phyloP scores from a whole-genome alignment of 331 rosid species.

The Spiraea crenata region DNA sequence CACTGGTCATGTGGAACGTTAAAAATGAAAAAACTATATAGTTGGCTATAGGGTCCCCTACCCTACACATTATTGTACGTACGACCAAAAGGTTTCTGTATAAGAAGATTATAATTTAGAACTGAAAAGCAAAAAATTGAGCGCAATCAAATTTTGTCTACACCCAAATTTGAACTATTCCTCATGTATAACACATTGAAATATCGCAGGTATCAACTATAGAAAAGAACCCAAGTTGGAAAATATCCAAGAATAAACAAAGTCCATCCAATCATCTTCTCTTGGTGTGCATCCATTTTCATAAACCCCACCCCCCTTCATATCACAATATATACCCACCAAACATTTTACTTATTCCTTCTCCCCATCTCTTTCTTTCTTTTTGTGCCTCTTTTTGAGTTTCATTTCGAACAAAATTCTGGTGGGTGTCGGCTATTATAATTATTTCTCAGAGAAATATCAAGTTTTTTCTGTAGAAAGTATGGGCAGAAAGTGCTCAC shows the following conservation, averaged over 20 bases:
- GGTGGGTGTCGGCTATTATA: too few relatives aligned
- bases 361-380: conserved; percentile 24
- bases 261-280: conserved; percentile 58
- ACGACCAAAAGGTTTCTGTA: conserved; percentile 23
- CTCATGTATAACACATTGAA: too few relatives aligned
- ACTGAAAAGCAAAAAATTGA: too few relatives aligned
- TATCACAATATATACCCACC: conserved; percentile 65
- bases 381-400: conserved; percentile 14
- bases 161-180: too few relatives aligned
- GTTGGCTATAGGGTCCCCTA: neutral
- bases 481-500: conserved; percentile 96
- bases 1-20: too few relatives aligned
- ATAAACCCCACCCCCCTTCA: conserved; percentile 39
- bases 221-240: conserved; percentile 25
- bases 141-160: too few relatives aligned
- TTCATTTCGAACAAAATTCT: neutral
- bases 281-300: conserved; percentile 68
- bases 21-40: neutral
- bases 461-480: too few relatives aligned
- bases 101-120: conserved; percentile 15
- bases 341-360: conserved; percentile 31
- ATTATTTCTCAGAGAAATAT: too few relatives aligned
- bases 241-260: conserved; percentile 46
- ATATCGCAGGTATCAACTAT: too few relatives aligned
- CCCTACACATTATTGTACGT: conserved; percentile 6